Evolutionary conservation across 179 eudicot genomes (phyloP), one percentile per base, ranked within the genome.

Genomic region (Sideroxylon spinosum): DNA sequence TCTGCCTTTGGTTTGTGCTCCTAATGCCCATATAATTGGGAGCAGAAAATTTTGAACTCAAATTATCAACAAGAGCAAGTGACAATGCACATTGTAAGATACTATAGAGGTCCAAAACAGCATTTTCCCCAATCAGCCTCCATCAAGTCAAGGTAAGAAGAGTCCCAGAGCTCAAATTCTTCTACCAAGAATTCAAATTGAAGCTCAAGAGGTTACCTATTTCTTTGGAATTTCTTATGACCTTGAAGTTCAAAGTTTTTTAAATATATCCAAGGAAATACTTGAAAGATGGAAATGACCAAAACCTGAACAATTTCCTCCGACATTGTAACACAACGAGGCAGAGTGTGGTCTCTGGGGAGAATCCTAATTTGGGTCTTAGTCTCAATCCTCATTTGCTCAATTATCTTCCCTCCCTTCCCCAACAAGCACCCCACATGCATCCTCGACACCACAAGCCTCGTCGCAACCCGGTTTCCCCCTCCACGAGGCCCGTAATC

Each of bases 231-330:
- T 74, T 57, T 57, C 6, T 8, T 16, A 26, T 19, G 19, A 17
- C 25, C 46, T 72, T 26, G 8, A 28, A 72, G 64, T 73, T 73
- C 48, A 29, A 73, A 56, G 49, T 32, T 17, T 53, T 50, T n/a
- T n/a, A n/a, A n/a, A 69, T 29, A 28, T 37, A 70, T 65, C 46
- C 75, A 52, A 52, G 16, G 19, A 77, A 59, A 60, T 17, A 69
- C 56, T 49, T 32, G 71, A 73, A n/a, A 19, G n/a, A 44, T 13
- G 25, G 25, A 68, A 49, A 14, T 22, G 56, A 29, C 56, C 23
- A 71, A 73, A 86, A 95, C 99, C 99, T 95, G 99, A 88, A 95
- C 99, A 84, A 93, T 93, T 86, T 95, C 98, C 90, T 93, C 99
- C 19, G 96, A 90, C 88, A 88, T 86, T 0, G 92, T 80, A 53